These are phyloP conservation scores for Chara braunii DNA, from an alignment of 139 green algal species.

Conservation along the genomic window DNA sequence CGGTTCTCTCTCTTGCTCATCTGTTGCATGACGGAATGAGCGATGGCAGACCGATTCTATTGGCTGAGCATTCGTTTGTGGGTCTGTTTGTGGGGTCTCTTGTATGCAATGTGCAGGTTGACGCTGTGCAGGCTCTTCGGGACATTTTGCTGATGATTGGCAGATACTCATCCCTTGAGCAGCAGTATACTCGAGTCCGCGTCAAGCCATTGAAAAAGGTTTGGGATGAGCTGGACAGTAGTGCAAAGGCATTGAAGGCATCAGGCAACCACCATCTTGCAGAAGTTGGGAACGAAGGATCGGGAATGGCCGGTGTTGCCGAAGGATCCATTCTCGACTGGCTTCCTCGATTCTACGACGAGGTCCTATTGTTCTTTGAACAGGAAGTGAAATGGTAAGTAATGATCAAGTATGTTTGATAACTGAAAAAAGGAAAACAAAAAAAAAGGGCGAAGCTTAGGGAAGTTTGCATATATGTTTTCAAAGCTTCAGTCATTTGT, in stretches of 20 bases:
- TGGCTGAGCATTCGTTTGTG: too few relatives aligned
- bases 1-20: too few relatives aligned
- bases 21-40: too few relatives aligned
- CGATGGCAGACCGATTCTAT: too few relatives aligned
- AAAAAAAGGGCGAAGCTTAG: too few relatives aligned
- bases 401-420: too few relatives aligned
- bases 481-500: too few relatives aligned
- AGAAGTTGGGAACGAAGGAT: neutral
- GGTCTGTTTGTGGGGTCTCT: too few relatives aligned
- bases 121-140: constrained; percentile 4
- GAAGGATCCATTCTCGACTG: constrained; percentile 46
- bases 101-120: constrained; percentile 14
- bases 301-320: neutral
- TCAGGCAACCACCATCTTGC: neutral
- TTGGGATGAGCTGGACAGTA: constrained; percentile 22
- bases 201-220: neutral
- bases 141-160: constrained; percentile 29
- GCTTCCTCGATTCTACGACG: constrained; percentile 61
- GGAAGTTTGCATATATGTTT: too few relatives aligned
- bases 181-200: constrained; percentile 11
- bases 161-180: constrained; percentile 10
- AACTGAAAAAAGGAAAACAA: too few relatives aligned
- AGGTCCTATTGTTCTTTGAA: constrained; percentile 46
- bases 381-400: constrained; percentile 56
- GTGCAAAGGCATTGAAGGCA: neutral